These are phyloP conservation scores for Limonomyces culmigenus DNA, from an alignment of 1,284 basidiomycete species.

Conservation along the genomic window DNA sequence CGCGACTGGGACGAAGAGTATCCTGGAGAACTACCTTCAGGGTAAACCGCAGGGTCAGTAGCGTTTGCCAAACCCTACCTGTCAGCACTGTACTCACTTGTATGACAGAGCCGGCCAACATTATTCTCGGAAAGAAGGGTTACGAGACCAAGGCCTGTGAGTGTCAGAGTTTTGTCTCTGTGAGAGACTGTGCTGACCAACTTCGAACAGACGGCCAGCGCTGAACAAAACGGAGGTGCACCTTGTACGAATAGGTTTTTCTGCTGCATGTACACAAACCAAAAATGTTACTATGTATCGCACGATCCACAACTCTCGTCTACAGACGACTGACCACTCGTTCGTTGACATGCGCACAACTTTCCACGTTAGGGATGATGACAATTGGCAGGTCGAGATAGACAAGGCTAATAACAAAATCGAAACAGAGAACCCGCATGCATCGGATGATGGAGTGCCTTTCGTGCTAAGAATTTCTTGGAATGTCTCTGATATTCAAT, in stretches of 20 bases:
- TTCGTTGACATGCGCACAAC: not conserved
- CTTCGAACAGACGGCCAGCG: not conserved
- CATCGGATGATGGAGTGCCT: too few species aligned
- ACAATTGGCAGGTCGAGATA: too few species aligned
- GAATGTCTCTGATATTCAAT: too few species aligned
- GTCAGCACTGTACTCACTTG: too few species aligned
- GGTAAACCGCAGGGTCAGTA: constrained; percentile 55
- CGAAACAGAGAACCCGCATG: too few species aligned
- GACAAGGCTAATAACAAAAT: too few species aligned
- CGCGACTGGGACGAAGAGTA: constrained; percentile 64
- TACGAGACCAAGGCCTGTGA: constrained; percentile 48
- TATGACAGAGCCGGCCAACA: constrained; percentile 61
- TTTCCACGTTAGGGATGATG: too few species aligned
- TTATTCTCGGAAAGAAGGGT: constrained; percentile 57
- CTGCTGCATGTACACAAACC: not conserved
- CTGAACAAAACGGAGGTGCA: not conserved
- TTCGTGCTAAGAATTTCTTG: too few species aligned
- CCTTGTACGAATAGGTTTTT: not conserved
- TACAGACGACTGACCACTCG: not conserved
- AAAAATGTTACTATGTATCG: not conserved
- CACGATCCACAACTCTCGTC: not conserved
- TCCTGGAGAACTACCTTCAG: constrained; percentile 65
- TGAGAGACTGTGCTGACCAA: too few species aligned
- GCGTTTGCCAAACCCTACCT: too few species aligned
- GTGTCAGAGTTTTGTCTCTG: too few species aligned